Conservation (phyloP, 345 rosid genomes). For the Corymbia maculata region DNA sequence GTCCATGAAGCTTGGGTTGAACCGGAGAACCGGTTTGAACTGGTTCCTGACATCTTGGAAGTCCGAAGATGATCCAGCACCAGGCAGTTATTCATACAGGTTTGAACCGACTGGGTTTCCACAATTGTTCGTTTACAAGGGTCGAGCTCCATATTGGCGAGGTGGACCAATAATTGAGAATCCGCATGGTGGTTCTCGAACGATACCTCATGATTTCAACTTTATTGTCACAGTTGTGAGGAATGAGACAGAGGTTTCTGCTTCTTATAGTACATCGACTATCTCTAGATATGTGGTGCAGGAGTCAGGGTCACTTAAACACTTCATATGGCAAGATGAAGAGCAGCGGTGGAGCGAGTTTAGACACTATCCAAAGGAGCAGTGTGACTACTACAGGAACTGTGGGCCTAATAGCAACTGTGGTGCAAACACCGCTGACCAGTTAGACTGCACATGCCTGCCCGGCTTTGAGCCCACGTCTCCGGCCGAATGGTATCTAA, state of each 20-base stretch:
- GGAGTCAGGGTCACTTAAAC: conserved; percentile 27
- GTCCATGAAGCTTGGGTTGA: conserved; percentile 51
- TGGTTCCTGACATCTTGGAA: conserved; percentile 39
- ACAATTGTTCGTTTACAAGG: conserved; percentile 37
- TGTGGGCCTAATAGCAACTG: conserved; percentile 47
- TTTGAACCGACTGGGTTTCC: conserved; percentile 37
- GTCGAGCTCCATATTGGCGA: conserved; percentile 23
- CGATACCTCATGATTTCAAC: background rate
- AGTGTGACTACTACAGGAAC: conserved; percentile 36
- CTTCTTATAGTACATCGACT: background rate
- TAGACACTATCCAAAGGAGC: conserved; percentile 37
- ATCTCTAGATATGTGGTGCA: conserved; percentile 31
- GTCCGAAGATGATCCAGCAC: conserved; percentile 35
- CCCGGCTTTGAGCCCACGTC: conserved; percentile 52
- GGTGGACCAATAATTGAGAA: conserved; percentile 53
- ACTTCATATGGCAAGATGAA: conserved; percentile 35
- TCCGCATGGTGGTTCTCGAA: conserved; percentile 28
- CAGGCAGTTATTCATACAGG: conserved; percentile 27
- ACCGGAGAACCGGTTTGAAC: conserved; percentile 16
- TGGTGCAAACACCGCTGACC: conserved; percentile 8
- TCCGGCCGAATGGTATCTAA: conserved; percentile 20
- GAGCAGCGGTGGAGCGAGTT: conserved; percentile 29
- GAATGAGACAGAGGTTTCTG: conserved; percentile 18
- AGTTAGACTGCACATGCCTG: conserved; percentile 36
- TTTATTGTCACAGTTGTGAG: conserved; percentile 19